Base-by-base conservation (phyloP, 2,329 filamentous ascomycete species). In the Huntiella abstrusa region DNA sequence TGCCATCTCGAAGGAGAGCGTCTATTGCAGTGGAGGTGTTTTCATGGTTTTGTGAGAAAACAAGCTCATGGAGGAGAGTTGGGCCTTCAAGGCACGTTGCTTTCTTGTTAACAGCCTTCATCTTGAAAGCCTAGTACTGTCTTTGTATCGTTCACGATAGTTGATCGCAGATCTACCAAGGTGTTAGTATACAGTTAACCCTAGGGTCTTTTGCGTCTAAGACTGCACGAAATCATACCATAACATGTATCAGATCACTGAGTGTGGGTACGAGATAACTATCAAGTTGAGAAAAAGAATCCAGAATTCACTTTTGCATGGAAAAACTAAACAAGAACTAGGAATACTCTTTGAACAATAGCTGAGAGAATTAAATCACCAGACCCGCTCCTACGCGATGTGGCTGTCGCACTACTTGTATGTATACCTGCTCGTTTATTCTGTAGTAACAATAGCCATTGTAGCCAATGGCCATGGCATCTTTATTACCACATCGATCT, bases 21-120 rank as follows among this genome's bases (percentile, higher is more conserved):
- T 11, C 16, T 36, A 44, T 44, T 15, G 42, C 42, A 22, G 10
- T 19, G 4, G n/a, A 11, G 3, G 15, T 19, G 15, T 7, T 13
- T 15, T n/a, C 12, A 11, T 19, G n/a, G 19, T 19, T 12, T 2
- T 37, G 10, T 11, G 11, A 5, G 8, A 48, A 38, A 7, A 91
- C 71, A 5, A 93, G 67, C 7, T 81, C 60, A 58, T 73, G 69
- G 34, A 73, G 58, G 40, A 71, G 58, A 8, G 49, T 47, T 16
- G 69, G 66, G 1, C 70, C 70, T 1, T 60, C 53, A 4, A 70
- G 53, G 47, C 55, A 59, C 11, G 48, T 49, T 8, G 69, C 62
- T 19, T 56, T 54, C 7, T 66, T 58, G 54, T 73, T 73, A 51
- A 68, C 7, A 16, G 35, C 34, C 17, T 28, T 7, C 22, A 43